A percentile compares a stretch with the other conserved stretches of the same genome.
These are phyloP conservation scores for Apiospora koreana DNA, from an alignment of 2,329 filamentous ascomycete species.

Conservation along the genomic window DNA sequence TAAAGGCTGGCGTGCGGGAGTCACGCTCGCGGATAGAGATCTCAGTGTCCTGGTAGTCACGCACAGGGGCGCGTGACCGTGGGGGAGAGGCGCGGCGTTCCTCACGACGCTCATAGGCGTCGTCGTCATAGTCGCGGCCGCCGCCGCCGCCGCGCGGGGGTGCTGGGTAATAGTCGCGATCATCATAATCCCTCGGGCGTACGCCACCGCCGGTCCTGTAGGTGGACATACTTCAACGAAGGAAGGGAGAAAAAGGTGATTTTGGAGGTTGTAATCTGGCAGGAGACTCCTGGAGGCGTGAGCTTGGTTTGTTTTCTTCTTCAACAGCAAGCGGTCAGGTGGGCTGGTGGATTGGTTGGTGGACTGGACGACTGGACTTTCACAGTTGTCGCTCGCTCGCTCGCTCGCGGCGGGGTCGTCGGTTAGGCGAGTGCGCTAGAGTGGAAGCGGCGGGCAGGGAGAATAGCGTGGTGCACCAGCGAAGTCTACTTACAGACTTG, in stretches of 20 bases:
- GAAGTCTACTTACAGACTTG: background rate
- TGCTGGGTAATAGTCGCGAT: constrained; percentile 47
- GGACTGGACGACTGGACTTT: background rate
- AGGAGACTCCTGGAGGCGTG: background rate
- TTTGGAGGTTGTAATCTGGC: background rate
- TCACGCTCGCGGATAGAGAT: constrained; percentile 47
- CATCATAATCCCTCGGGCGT: constrained; percentile 42
- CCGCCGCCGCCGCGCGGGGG: constrained; percentile 29
- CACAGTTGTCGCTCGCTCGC: background rate
- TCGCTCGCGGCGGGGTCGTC: background rate
- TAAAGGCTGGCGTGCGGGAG: constrained; percentile 49
- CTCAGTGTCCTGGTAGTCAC: constrained; percentile 42
- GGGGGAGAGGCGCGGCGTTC: constrained; percentile 23
- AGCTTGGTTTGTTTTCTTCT: background rate
- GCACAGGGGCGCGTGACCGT: constrained; percentile 29
- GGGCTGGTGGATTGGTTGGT: background rate
- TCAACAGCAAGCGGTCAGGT: background rate
- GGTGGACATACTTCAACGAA: background rate
- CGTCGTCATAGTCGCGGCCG: constrained; percentile 29
- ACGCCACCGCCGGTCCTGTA: constrained; percentile 3
- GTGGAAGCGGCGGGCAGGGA: background rate
- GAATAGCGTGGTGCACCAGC: background rate
- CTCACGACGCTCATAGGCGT: constrained; percentile 26
- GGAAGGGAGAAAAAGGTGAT: background rate
- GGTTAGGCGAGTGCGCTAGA: background rate